Base-by-base conservation (phyloP, 2,329 filamentous ascomycete genomes). In the Pseudovirgaria hyperparasitica region DNA sequence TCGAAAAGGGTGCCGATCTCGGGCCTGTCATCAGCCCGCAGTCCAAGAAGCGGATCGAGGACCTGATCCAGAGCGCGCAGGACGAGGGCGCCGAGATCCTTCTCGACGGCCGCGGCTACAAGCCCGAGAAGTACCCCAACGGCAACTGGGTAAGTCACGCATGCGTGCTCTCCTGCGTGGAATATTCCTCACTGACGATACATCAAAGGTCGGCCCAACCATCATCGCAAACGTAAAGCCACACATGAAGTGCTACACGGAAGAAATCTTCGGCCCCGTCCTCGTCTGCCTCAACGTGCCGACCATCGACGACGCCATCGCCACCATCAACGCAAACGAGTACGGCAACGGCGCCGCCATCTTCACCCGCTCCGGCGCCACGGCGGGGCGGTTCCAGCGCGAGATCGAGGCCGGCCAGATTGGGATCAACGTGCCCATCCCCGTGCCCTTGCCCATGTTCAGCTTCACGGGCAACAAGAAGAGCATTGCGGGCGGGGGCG, bases 311-410 rank as follows among this genome's bases (percentile, higher is more conserved):
- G 79, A 84, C 28, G 82, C 81, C 19, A 76, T 90, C 42, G 70
- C 79, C 17, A 61, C 86, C 37, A 86, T 90, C 63, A 90, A 90
- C 61, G 64, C 60, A 34, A 90, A 90, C 58, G 78, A 85, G 55
- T 90, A 90, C 54, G 82, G 82, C 41, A 90, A 90, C 62, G 82
- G 82, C 39, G 76, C 76, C 8, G 81, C 82, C 43, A 82, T 90
- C 62, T 90, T 90, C 63, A 90, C 82, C 9, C 67, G 70, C 37
- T 81, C 72, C 12, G 82, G 82, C 13, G 63, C 81, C 5, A 84
- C 80, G 9, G 82, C 82, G 21, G 75, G 77, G 48, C 67, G 68
- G 14, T 90, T 87, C 70, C 76, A 82, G 46, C 72, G 73, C 48
- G 71, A 79, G 49, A 84, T 90, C 43, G 78, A 90, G 60, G 80